A percentile compares a stretch with the other conserved stretches of the same genome.
phyloP scores from a whole-genome alignment of 2,329 filamentous ascomycete genomes.

The Fusarium illudens region DNA sequence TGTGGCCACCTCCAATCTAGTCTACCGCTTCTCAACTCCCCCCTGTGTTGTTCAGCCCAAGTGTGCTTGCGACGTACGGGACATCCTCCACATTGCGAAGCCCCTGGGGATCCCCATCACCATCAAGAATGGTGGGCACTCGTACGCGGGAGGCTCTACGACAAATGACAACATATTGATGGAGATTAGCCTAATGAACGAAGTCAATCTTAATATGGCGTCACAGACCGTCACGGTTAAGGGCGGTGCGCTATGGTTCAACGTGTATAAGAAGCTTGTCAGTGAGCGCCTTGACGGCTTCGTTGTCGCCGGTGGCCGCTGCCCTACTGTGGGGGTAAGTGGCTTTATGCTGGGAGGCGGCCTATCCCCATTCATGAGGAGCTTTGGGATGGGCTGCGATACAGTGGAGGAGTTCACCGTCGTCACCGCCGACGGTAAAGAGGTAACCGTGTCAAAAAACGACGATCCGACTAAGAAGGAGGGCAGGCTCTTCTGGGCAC shows the following conservation, averaged over 20 bases:
- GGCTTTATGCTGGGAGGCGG: constrained; percentile 9
- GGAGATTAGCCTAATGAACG: background rate
- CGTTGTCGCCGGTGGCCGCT: constrained; percentile 1
- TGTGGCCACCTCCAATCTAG: background rate
- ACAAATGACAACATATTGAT: background rate
- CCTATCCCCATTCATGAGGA: constrained; percentile 3
- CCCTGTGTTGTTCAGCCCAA: background rate
- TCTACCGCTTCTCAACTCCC: background rate
- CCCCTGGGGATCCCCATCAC: background rate
- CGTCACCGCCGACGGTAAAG: background rate
- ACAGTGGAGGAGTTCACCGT: constrained; percentile 1
- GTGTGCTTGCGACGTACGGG: background rate
- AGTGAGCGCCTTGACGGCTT: background rate
- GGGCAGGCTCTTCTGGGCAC: constrained; percentile 11
- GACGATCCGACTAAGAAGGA: background rate
- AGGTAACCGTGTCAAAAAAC: background rate
- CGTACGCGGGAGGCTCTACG: background rate
- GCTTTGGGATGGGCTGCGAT: constrained; percentile 9
- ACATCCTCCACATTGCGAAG: background rate
- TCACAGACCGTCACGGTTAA: background rate
- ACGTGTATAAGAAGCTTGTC: background rate
- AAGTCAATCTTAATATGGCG: background rate
- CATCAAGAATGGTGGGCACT: background rate
- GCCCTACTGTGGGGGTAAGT: background rate
- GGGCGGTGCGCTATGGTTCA: background rate